Percentiles rank a stretch among this genome's conserved stretches.
Evolutionary conservation across 2,329 filamentous ascomycete species (phyloP).

Genomic region (Venturia carpophila): DNA sequence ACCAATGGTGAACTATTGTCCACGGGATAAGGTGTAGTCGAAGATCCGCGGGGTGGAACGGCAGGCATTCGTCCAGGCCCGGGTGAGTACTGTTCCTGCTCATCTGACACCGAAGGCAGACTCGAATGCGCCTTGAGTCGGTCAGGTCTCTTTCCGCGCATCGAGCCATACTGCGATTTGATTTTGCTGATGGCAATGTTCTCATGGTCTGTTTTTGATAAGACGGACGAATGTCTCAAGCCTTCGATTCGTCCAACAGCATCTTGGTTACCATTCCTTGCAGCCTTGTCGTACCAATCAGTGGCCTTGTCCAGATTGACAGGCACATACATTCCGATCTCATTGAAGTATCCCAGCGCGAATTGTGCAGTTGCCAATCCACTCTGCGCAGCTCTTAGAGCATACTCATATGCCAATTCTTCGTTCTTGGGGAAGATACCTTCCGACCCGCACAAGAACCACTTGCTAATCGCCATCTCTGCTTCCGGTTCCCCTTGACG

Average conservation of each 20-base stretch:
- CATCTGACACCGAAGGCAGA: conserved; percentile 35
- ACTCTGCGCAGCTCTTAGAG: conserved; percentile 71
- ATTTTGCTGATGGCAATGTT: conserved; percentile 83
- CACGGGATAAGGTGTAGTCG: conserved; percentile 37
- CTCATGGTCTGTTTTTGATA: conserved; percentile 89
- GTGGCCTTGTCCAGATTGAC: conserved; percentile 75
- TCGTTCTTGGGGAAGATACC: conserved; percentile 93
- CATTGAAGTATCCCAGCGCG: conserved; percentile 93
- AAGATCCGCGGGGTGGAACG: conserved; percentile 27
- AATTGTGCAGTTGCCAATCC: conserved; percentile 90
- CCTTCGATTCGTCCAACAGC: conserved; percentile 75
- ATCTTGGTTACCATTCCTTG: conserved; percentile 86
- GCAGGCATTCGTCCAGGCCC: conserved; percentile 25
- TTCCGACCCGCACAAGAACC: conserved; percentile 95
- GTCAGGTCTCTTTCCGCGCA: conserved; percentile 40
- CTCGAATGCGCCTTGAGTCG: conserved; percentile 31
- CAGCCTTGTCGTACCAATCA: conserved; percentile 84
- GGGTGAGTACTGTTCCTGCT: conserved; percentile 19
- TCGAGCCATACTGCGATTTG: conserved; percentile 50
- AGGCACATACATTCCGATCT: conserved; percentile 89
- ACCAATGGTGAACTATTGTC: conserved; percentile 45
- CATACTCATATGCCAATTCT: conserved; percentile 83
- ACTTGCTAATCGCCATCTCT: conserved; percentile 93
- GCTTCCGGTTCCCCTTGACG: conserved; percentile 89
- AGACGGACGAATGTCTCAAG: conserved; percentile 69